Base-by-base conservation (phyloP, 495 filamentous ascomycete species). In the Trichoderma gamsii region DNA sequence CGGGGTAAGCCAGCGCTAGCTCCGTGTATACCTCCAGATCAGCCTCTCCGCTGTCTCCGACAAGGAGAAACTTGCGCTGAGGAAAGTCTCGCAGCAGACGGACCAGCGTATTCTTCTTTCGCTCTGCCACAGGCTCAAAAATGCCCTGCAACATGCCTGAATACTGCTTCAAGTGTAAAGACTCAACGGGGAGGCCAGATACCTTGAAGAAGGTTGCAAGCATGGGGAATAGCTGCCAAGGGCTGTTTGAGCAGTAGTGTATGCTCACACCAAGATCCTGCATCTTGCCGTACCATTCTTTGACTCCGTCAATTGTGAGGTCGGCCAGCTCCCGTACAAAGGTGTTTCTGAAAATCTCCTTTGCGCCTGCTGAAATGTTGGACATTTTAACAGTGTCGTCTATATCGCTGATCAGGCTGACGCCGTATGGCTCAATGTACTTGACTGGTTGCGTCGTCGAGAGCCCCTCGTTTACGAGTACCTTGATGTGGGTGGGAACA, bases 341-440 rank as follows among this genome's bases (percentile, higher is more conserved):
- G 0, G 92, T 92, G 75, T 98, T 98, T 27, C 93, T 86, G 73
- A 97, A 98, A 64, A 97, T 96, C 76, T 99, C 95, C 51, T 91
- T 89, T 0, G 94, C 88, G 0, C 96, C 95, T 69, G 85, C 84
- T 7, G 85, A 81, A 71, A 99, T 95, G 16, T 91, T 95, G 2
- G 96, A 97, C 71, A 92, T 92, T 75, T 99, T 99, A 69, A 99
- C 90, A 0, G 95, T 99, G 76, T 99, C 95, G 73, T 99, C 95
- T 69, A 99, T 93, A 72, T 99, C 95, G 74, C 92, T 97, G 73
- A 99, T 97, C 66, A 99, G 67, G 73, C 93, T 97, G 70, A 99
- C 83, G 27, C 95, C 95, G n/a, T 76, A 80, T 0, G 90, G 84
- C 66, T 96, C 89, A 21, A 90, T 91, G 35, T 97, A 81, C 49